These are phyloP conservation scores for Lyophyllum semitale DNA, from an alignment of 768 basidiomycete species.

Conservation along the genomic window DNA sequence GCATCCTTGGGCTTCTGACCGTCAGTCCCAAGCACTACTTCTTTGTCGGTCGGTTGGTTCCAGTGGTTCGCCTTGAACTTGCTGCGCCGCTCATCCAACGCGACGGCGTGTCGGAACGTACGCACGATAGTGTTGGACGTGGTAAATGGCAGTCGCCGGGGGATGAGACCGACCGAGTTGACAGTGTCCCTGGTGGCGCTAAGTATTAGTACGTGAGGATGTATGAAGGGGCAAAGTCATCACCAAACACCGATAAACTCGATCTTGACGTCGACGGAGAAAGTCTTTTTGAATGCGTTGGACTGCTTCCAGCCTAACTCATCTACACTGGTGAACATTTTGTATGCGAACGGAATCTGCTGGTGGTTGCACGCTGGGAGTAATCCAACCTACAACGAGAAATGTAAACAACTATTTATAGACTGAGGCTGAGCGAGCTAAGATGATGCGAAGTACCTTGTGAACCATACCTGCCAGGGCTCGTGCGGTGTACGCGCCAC, in stretches of 20 bases:
- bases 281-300: slow-evolving; percentile 49
- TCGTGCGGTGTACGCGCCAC: slow-evolving; percentile 57
- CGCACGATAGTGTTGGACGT: slow-evolving; percentile 40
- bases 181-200: slow-evolving; percentile 54
- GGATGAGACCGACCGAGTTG: slow-evolving; percentile 49
- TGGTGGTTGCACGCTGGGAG: slow-evolving; percentile 45
- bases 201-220: background rate
- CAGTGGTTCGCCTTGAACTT: slow-evolving; percentile 22
- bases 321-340: slow-evolving; percentile 49
- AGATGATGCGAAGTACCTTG: slow-evolving; percentile 46
- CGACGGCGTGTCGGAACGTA: slow-evolving; percentile 20
- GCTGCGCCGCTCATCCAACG: slow-evolving; percentile 19
- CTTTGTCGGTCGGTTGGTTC: slow-evolving; percentile 22
- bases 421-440: background rate
- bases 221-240: background rate
- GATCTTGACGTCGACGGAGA: slow-evolving; percentile 43
- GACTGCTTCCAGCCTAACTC: slow-evolving; percentile 46
- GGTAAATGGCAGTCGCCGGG: slow-evolving; percentile 47
- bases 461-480: slow-evolving; percentile 57
- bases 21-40: slow-evolving; percentile 28
- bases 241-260: slow-evolving; percentile 59
- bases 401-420: background rate
- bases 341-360: slow-evolving; percentile 60
- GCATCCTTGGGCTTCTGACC: slow-evolving; percentile 8
- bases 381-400: slow-evolving; percentile 27